Base-by-base conservation (phyloP, 2,329 filamentous ascomycete species). In the Trichoderma cornu-damae region DNA sequence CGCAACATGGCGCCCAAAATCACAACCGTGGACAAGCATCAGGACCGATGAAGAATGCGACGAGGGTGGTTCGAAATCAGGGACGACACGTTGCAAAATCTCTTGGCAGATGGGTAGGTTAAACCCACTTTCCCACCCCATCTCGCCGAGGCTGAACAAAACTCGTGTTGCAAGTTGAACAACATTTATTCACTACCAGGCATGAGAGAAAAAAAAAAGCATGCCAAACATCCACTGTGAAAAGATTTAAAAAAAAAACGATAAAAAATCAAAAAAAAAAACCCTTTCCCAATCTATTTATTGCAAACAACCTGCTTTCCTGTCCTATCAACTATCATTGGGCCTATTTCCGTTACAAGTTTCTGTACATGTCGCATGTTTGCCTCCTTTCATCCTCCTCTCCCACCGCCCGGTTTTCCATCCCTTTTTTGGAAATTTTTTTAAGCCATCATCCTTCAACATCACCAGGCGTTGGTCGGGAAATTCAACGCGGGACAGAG, bases 1-100 rank as follows among this genome's bases (percentile, higher is more conserved):
- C 78, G 83, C 48, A 78, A 77, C 49, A 72, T 80, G 46, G 74
- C 84, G 30, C 88, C 88, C 6, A 83, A 76, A 63, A 80, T 93
- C 58, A 79, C 77, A 37, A 67, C 79, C 11, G 78, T 89, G 28
- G 85, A 88, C 16, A 72, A 61, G 55, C 32, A 48, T 2, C 52
- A 59, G 12, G 28, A 40, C 2, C 38, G 37, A 46, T 38, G 22
- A 38, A 46, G 20, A n/a, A n/a, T n/a, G n/a, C n/a, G n/a, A n/a
- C n/a, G n/a, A n/a, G n/a, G n/a, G n/a, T n/a, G n/a, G n/a, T n/a
- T n/a, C n/a, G n/a, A n/a, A n/a, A n/a, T n/a, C n/a, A n/a, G n/a
- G n/a, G n/a, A 32, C 28, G 43, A 47, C 22, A n/a, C 3, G 18
- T n/a, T n/a, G n/a, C n/a, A n/a, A n/a, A n/a, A n/a, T n/a, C n/a